Evolutionary conservation across 2,329 filamentous ascomycete genomes (phyloP).

Genomic region (Trichoderma hamatum): DNA sequence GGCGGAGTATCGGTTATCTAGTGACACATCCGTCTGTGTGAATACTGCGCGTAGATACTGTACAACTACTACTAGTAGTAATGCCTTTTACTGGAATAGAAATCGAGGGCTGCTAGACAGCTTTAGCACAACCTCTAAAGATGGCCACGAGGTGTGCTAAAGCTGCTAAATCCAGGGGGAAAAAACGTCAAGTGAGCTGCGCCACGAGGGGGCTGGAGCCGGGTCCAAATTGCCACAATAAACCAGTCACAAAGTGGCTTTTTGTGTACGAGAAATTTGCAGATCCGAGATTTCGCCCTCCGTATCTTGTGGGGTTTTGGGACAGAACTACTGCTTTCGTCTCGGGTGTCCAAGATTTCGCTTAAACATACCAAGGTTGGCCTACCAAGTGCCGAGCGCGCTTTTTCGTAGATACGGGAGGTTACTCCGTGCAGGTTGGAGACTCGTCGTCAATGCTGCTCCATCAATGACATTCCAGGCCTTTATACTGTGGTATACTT

Average conservation of each 20-base stretch:
- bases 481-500: not conserved
- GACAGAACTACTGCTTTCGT: not conserved
- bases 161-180: slow-evolving; percentile 12
- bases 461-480: not conserved
- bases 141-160: not conserved
- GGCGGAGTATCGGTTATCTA: slow-evolving; percentile 7
- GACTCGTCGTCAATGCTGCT: not conserved
- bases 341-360: not conserved
- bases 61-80: not conserved
- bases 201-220: slow-evolving; percentile 14
- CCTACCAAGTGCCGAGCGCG: not conserved
- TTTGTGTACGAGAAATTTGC: not conserved
- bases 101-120: not conserved
- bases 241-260: not conserved
- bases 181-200: slow-evolving; percentile 5
- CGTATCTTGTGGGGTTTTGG: not conserved
- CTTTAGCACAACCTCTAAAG: slow-evolving; percentile 3
- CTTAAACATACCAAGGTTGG: not conserved
- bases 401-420: not conserved
- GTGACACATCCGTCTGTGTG: not conserved
- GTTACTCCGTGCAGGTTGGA: not conserved
- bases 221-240: slow-evolving; percentile 19
- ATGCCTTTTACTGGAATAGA: not conserved
- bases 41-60: not conserved
- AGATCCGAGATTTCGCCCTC: slow-evolving; percentile 15